Evolutionary conservation across 176 grass and related monocot genomes (phyloP).

Genomic region (Tuctoria greenei): DNA sequence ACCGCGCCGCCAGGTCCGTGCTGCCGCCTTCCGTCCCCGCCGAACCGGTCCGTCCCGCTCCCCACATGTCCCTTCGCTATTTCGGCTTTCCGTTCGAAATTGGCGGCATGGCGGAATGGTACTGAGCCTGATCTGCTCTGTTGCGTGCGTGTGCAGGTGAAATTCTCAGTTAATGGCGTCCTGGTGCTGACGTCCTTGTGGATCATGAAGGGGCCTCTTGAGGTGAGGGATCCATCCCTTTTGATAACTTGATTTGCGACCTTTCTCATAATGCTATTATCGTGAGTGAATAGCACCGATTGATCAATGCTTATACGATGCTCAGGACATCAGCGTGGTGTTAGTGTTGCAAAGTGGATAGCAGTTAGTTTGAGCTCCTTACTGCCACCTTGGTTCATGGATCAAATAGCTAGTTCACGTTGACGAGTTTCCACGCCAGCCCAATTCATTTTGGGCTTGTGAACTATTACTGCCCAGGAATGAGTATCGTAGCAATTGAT

Average conservation of each 20-base stretch:
- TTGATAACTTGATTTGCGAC: not conserved
- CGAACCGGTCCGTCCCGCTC: constrained; percentile 58
- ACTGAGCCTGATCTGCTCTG: constrained; percentile 32
- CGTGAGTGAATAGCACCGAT: not conserved
- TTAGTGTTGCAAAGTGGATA: not conserved
- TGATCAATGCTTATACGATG: not conserved
- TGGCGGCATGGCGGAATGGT: not conserved
- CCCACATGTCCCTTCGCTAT: not conserved
- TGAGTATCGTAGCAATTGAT: not conserved
- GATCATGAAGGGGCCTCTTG: constrained; percentile 88
- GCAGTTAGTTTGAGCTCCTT: not conserved
- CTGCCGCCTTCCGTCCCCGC: constrained; percentile 85
- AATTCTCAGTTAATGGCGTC: constrained; percentile 93
- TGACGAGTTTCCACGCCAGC: not conserved
- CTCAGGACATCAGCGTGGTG: not conserved
- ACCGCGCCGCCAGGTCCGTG: constrained; percentile 71
- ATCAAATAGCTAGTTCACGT: constrained; percentile 12
- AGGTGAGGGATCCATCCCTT: constrained; percentile 47
- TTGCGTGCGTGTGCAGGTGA: constrained; percentile 52
- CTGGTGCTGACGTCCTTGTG: constrained; percentile 75
- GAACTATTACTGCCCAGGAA: not conserved
- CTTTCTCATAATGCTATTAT: not conserved
- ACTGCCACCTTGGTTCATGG: not conserved
- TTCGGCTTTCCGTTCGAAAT: constrained; percentile 6
- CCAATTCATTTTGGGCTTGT: not conserved